phyloP scores from a whole-genome alignment of 2,329 filamentous ascomycete species.

The Triangularia setosa region DNA sequence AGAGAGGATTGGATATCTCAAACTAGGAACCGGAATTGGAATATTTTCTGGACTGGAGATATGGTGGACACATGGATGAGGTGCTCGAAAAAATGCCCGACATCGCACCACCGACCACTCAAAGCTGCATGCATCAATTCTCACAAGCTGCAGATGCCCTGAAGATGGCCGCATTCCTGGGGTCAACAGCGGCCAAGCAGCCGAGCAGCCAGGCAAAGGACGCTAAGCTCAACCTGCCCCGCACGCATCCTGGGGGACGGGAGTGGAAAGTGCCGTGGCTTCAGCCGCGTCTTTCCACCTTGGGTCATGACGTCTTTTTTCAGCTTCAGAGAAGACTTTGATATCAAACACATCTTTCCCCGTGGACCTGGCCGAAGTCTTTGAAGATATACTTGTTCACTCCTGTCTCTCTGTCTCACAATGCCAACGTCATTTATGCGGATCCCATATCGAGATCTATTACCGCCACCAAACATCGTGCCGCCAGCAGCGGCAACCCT shows the following conservation, averaged over 20 bases:
- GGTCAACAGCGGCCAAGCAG: background rate
- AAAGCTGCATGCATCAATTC: background rate
- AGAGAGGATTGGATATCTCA: background rate
- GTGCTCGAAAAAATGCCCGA: background rate
- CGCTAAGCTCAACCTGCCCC: background rate
- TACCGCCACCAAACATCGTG: constrained; percentile 70
- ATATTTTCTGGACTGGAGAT: background rate
- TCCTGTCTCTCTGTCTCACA: background rate
- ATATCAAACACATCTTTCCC: background rate
- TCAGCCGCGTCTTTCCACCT: background rate
- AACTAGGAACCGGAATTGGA: background rate
- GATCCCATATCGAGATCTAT: constrained; percentile 83
- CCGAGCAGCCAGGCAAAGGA: background rate
- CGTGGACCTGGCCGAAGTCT: no score
- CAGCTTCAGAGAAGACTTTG: background rate
- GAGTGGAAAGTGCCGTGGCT: background rate
- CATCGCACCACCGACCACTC: constrained; percentile 1
- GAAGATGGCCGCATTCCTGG: background rate
- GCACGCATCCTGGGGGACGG: background rate
- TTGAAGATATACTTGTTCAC: no score
- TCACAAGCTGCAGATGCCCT: no score
- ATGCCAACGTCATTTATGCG: constrained; percentile 74
- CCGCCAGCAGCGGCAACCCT: constrained; percentile 68
- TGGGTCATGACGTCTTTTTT: background rate
- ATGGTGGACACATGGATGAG: background rate